Evolutionary conservation across 2,329 filamentous ascomycete species (phyloP), one percentile per base, ranked within the genome.

Genomic region (Apiospora aurea): DNA sequence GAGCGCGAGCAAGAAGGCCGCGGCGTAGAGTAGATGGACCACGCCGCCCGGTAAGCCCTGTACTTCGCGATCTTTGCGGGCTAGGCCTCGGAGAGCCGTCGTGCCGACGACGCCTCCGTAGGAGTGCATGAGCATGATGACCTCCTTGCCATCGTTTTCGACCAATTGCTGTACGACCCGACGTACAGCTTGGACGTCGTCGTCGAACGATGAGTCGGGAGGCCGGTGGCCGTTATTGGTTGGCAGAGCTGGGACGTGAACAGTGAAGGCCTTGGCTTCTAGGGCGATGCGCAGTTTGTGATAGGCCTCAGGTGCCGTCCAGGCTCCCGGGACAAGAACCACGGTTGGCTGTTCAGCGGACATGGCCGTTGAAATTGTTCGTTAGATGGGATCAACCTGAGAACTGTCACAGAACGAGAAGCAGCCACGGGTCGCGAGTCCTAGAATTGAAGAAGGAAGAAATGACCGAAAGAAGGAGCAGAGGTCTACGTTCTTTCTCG

Each of bases 21-120:
- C 77, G 72, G 76, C 76, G 70, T 83, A 83, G 7, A 75, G 80
- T 21, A 78, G 72, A 71, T 76, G 78, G 4, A 81, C 74, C 1
- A 85, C 75, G 0, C 82, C 83, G 2, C 84, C 84, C 70, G 78
- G 80, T 72, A 81, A 79, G 0, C 82, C 82, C 13, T 76, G 71
- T n/a, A 74, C 72, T 61, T 78, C 74, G 38, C 83, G 75, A 64
- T 82, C 79, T 44, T 75, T 73, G 67, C 82, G 80, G 6, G 78
- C 75, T 6, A 83, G 73, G 0, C 81, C 83, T 18, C 78, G 78
- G 0, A 80, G 74, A 3, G 80, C 80, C 71, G 82, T 79, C 4
- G 79, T 76, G 7, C 69, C 71, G 1, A 77, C 75, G 18, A 76
- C 66, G 8, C 77, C 78, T 44, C 78, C 78, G 53, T 79, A 79